These are phyloP conservation scores for Lactifluus pinguis DNA, from an alignment of 768 basidiomycete species.

Conservation along the genomic window DNA sequence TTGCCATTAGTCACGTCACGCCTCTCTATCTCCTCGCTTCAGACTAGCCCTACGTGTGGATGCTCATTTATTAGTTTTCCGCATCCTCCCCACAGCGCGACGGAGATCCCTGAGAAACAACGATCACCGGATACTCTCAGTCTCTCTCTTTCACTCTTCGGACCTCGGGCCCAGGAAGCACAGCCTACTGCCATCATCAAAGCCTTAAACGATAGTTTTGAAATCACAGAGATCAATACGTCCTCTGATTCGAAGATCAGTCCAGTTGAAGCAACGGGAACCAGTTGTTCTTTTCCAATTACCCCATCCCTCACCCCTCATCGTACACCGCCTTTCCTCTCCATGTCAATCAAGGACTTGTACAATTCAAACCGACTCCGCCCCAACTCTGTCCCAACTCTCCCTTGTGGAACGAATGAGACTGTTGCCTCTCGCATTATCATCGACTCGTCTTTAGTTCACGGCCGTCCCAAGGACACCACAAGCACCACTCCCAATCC, in stretches of 20 bases:
- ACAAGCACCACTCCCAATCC: no score
- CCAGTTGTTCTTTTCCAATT: neutral
- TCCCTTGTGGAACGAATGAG: neutral
- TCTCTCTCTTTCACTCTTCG: neutral
- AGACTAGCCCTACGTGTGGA: neutral
- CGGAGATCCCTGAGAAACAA: neutral
- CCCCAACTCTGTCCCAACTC: no score
- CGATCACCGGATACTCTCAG: neutral
- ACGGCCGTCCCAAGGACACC: neutral
- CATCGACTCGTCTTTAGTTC: neutral
- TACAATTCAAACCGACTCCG: neutral
- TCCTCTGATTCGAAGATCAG: neutral
- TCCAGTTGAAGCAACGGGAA: neutral
- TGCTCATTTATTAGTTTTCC: neutral
- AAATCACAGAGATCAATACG: neutral
- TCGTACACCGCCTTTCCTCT: neutral
- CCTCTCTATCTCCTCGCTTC: neutral
- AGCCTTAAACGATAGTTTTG: neutral
- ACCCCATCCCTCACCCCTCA: neutral
- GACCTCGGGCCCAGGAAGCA: neutral
- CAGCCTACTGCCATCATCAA: neutral
- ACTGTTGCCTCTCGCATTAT: neutral
- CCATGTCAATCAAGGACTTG: neutral
- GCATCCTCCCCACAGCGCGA: neutral
- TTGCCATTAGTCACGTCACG: neutral